Base-by-base conservation (phyloP, 441 rosid genomes). In the Populus tomentosa region DNA sequence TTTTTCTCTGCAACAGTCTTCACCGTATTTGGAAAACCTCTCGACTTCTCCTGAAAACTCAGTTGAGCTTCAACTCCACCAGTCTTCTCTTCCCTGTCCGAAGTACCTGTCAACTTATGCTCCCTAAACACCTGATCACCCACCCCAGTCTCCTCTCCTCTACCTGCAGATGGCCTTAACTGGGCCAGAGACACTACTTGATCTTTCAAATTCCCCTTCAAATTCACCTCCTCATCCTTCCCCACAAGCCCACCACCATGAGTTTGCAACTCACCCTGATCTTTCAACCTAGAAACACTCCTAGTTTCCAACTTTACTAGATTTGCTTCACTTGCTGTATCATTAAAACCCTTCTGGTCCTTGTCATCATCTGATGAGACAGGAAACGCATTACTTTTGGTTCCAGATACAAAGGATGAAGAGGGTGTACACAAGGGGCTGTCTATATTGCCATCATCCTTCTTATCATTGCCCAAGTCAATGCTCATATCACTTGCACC, bases 401-500 rank as follows among this genome's bases (percentile, higher is more conserved):
- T 76, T 76, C 78, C 88, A 67, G 84, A 80, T 74, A 73, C 78
- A 63, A 90, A 88, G 65, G 91, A 87, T 64, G 92, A 85, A 63
- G 90, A 88, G 63, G 96, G 91, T 35, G 92, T 89, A 74, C 87
- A 82, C 84, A 84, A 77, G 70, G 95, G 94, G 85, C 94, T 92
- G 65, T 91, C 95, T 59, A 70, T 67, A 79, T 74, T 72, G 80
- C 71, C 36, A 33, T 62, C 79, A 70, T 90, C 97, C 84, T 89
- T 92, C 85, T 85, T 92, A 59, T 92, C 97, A 84, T 83, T 90
- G 46, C 94, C 92, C 86, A 90, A 81, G 84, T 92, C 99, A 74
- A 96, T 89, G 87, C 99, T 96, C 97, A 94, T 94, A 76, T 94
- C 98, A 88, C 99, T 96, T 40, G 93, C 90, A 30, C 97, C 99